Evolutionary conservation across 1,284 basidiomycete genomes (phyloP), one percentile per base, ranked within the genome.

Genomic region (Trametes pubescens): DNA sequence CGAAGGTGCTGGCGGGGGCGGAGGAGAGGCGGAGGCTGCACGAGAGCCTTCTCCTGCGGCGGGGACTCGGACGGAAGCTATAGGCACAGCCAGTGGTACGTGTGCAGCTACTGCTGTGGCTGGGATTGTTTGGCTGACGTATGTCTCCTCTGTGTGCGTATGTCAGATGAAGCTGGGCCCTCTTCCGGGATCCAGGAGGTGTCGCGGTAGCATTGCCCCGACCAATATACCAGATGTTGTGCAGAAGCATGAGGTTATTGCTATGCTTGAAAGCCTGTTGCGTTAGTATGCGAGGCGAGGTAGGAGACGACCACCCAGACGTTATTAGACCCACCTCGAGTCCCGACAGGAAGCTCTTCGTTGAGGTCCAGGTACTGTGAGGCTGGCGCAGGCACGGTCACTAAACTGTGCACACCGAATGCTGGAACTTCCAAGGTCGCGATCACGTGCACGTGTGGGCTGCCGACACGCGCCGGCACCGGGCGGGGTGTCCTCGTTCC

Each of bases 371-470:
- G n/a, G n/a, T n/a, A n/a, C n/a, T n/a, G n/a, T n/a, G n/a, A n/a
- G n/a, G n/a, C n/a, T n/a, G n/a, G n/a, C n/a, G n/a, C n/a, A n/a
- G n/a, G n/a, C n/a, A n/a, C n/a, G n/a, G n/a, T n/a, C n/a, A n/a
- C n/a, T n/a, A n/a, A n/a, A n/a, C n/a, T n/a, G n/a, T n/a, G n/a
- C n/a, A n/a, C n/a, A n/a, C n/a, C n/a, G n/a, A n/a, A 18, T n/a
- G 43, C 21, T 18, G n/a, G 16, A n/a, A 22, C 43, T 3, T 13
- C 35, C 7, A 22, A 9, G 3, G 38, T 54, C 52, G 38, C 52
- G 52, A 43, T 54, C 52, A 54, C 52, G 52, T 43, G 52, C 38
- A 40, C 52, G 35, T 9, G 52, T 40, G 35, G 4, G 44, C 3
- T 22, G 44, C 44, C 44, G 22, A 22, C 44, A 21, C 44, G 44